These are phyloP conservation scores for Bassia scoparia DNA, from an alignment of 148 eudicot species.

Conservation along the genomic window DNA sequence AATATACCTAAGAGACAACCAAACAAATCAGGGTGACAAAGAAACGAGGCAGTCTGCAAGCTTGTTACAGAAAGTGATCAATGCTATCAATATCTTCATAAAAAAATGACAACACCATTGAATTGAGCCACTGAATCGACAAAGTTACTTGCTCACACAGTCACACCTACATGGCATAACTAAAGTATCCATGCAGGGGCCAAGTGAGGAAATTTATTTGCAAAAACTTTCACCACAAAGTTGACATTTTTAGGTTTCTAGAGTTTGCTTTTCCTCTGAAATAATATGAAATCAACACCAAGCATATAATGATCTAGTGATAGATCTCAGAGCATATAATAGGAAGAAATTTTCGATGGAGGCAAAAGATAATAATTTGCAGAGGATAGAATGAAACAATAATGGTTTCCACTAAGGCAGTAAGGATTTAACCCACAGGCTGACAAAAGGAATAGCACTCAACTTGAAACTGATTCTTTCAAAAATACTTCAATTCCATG, in stretches of 20 bases:
- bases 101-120: neutral
- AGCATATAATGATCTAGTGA: neutral
- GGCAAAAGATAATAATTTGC: neutral
- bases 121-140: neutral
- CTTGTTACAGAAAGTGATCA: neutral
- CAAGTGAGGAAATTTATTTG: neutral
- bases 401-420: neutral
- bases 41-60: neutral
- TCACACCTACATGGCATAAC: neutral
- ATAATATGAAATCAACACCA: no score
- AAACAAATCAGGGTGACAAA: neutral
- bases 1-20: constrained; percentile 61
- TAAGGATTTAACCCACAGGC: neutral
- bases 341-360: neutral
- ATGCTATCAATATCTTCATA: neutral
- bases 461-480: neutral
- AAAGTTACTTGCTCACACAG: neutral
- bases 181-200: neutral
- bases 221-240: neutral
- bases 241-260: neutral
- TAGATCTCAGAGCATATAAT: neutral
- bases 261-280: no score
- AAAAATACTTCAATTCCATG: neutral
- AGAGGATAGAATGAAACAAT: neutral
- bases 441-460: neutral